These are phyloP conservation scores for Fulvia fulva DNA, from an alignment of 2,329 filamentous ascomycete species.

Conservation along the genomic window DNA sequence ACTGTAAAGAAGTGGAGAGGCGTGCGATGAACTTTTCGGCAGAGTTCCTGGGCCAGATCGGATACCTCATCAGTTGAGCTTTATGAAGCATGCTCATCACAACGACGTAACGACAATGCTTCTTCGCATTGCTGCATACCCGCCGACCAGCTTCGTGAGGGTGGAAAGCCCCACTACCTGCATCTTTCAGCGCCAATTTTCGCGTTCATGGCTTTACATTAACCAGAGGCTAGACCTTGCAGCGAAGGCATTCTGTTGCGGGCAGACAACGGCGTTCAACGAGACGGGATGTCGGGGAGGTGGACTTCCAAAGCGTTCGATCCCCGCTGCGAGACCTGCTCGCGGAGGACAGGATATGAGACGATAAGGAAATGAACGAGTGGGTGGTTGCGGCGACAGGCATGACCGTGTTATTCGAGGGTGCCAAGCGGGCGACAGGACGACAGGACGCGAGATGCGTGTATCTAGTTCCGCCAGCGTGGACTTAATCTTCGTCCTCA, in stretches of 20 bases:
- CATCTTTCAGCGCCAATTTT: background rate
- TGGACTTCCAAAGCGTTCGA: background rate
- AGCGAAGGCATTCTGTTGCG: background rate
- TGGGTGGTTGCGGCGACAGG: background rate
- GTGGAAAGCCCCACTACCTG: background rate
- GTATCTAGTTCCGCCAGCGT: background rate
- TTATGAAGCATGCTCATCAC: background rate
- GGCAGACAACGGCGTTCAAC: background rate
- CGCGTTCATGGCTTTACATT: background rate
- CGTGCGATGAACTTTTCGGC: slow-evolving; percentile 27
- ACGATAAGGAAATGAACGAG: background rate
- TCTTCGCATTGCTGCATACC: background rate
- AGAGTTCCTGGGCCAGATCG: slow-evolving; percentile 29
- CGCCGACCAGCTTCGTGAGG: too few relatives aligned
- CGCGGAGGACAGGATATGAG: background rate
- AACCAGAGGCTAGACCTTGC: background rate
- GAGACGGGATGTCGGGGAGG: background rate
- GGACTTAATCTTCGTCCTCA: background rate
- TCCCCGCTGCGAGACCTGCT: background rate
- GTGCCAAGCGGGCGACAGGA: too few relatives aligned
- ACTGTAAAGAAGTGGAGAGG: slow-evolving; percentile 25
- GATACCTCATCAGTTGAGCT: slow-evolving; percentile 20
- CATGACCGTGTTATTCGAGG: background rate
- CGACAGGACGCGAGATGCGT: background rate
- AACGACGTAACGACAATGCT: background rate